Conservation (phyloP, 2,329 filamentous ascomycete species). For the Fusarium tuaranense region DNA sequence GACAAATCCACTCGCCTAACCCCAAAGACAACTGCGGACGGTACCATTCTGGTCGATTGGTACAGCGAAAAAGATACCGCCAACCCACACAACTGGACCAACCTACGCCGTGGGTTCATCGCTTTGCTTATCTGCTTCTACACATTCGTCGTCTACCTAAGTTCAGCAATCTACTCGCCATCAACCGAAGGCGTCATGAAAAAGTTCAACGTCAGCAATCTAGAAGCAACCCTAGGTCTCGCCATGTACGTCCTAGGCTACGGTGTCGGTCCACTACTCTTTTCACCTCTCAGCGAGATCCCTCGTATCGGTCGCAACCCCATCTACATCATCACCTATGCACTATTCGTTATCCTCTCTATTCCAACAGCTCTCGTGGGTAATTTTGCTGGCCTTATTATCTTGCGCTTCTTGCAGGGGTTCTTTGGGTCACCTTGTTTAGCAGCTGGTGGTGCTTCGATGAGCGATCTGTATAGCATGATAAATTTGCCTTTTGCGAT, state of each 20-base stretch:
- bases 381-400: neutral
- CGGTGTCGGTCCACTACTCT: neutral
- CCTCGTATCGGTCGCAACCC: neutral
- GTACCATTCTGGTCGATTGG: neutral
- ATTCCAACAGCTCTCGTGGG: neutral
- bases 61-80: neutral
- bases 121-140: neutral
- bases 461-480: neutral
- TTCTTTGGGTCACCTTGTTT: neutral
- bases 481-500: neutral
- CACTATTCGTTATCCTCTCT: neutral
- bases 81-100: neutral
- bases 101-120: neutral
- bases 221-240: neutral
- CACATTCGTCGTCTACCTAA: neutral
- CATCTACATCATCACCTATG: neutral
- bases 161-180: neutral
- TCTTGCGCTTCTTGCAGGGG: neutral
- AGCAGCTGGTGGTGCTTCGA: neutral
- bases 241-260: neutral
- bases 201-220: neutral
- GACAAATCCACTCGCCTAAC: neutral
- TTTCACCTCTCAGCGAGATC: neutral
- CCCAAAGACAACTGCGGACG: neutral
- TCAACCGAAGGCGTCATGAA: neutral